phyloP scores from a whole-genome alignment of 75 land plant species.

The Pinus tabuliformis region DNA sequence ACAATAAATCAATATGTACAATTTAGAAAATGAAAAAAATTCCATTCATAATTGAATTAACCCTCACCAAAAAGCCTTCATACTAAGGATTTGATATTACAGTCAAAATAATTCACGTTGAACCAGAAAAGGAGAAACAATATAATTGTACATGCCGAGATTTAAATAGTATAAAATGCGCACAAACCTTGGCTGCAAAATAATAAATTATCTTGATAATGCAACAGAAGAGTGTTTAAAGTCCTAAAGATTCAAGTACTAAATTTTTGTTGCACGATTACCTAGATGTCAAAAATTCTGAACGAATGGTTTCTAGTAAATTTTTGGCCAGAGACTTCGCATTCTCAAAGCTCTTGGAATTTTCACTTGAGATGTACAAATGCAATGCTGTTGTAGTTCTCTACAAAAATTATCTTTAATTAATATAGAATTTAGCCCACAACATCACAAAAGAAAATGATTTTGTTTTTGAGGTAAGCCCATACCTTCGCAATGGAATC shows the following conservation, averaged over 20 bases:
- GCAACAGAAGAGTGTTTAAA: not conserved
- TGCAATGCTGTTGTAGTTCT: constrained; percentile 70
- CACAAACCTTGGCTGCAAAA: too few species aligned
- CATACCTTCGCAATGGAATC: constrained; percentile 57
- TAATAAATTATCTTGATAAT: not conserved
- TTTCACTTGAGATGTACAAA: constrained; percentile 64
- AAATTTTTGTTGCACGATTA: constrained; percentile 12
- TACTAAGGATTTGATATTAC: too few species aligned
- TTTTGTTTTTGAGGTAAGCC: too few species aligned
- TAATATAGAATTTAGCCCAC: too few species aligned
- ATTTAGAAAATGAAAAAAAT: too few species aligned
- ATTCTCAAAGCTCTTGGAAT: constrained; percentile 74
- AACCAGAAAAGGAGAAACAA: too few species aligned
- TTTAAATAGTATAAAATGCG: too few species aligned
- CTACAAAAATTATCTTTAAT: constrained; percentile 9
- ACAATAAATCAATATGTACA: too few species aligned
- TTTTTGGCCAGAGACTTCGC: constrained; percentile 79
- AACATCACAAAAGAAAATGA: not conserved
- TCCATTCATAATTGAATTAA: too few species aligned
- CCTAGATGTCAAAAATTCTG: constrained; percentile 71
- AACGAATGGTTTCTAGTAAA: constrained; percentile 76
- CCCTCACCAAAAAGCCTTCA: too few species aligned
- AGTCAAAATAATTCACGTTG: too few species aligned
- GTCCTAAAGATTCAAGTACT: not conserved
- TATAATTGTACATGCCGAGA: too few species aligned